Evolutionary conservation across 2,329 filamentous ascomycete species (phyloP).

Genomic region (Penicillium sp.): DNA sequence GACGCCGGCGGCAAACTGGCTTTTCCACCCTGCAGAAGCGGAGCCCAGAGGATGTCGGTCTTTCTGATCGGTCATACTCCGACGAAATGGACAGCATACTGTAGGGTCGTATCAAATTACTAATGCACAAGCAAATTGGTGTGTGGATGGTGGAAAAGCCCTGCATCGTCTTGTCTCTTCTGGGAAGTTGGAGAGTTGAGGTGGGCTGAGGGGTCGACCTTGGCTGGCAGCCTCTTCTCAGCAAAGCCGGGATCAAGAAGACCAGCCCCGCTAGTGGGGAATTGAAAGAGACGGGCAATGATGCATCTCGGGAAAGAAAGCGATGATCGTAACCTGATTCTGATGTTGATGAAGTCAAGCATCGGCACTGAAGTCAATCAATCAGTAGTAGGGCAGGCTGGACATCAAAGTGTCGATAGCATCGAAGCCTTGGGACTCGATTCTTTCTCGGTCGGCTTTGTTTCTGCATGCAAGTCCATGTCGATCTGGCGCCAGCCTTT

Average conservation of each 20-base stretch:
- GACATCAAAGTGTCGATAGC: not conserved
- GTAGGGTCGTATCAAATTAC: not conserved
- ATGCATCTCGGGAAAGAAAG: not conserved
- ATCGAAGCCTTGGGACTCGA: not conserved
- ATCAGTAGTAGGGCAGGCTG: not conserved
- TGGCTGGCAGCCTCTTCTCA: not conserved
- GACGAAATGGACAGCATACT: not conserved
- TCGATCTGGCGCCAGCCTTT: constrained; percentile 17
- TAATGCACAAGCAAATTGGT: not conserved
- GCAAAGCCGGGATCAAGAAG: not conserved
- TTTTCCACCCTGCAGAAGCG: constrained; percentile 8
- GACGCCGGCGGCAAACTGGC: constrained; percentile 13
- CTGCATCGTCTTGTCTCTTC: not conserved
- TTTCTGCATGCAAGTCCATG: constrained; percentile 4
- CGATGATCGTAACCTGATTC: not conserved
- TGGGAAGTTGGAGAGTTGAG: not conserved
- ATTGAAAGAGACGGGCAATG: not conserved
- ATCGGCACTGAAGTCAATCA: constrained; percentile 1
- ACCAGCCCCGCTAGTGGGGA: constrained; percentile 1
- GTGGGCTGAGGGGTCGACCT: not conserved
- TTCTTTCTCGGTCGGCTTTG: constrained; percentile 4
- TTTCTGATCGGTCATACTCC: constrained; percentile 4
- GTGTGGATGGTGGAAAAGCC: not conserved
- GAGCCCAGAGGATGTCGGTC: not conserved
- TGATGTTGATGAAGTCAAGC: constrained; percentile 4